phyloP scores from a whole-genome alignment of 306 rosid genomes.

The Lablab purpureus region DNA sequence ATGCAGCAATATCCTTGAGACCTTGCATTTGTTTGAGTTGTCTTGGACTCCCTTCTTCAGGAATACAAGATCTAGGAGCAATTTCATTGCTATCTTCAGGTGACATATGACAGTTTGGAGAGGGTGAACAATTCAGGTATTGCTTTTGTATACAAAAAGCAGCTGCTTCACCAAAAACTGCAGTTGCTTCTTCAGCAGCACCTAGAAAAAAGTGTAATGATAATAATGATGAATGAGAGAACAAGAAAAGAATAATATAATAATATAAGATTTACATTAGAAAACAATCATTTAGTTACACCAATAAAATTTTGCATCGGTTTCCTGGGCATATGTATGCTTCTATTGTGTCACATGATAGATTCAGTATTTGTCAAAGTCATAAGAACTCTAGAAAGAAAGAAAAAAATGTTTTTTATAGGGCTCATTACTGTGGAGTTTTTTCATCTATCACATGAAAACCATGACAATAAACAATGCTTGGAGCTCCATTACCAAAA shows the following conservation, averaged over 20 bases:
- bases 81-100: conserved; percentile 60
- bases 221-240: background rate
- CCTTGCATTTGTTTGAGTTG: conserved; percentile 73
- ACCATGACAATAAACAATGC: background rate
- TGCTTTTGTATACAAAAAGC: conserved; percentile 82
- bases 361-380: conserved; percentile 25
- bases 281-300: conserved; percentile 33
- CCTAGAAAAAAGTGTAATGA: conserved; percentile 53
- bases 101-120: conserved; percentile 52
- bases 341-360: background rate
- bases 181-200: conserved; percentile 90
- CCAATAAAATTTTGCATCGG: conserved; percentile 25
- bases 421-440: background rate
- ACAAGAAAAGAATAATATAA: conserved; percentile 30
- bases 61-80: conserved; percentile 55
- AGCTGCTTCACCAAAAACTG: conserved; percentile 88
- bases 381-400: conserved; percentile 24
- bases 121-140: conserved; percentile 61
- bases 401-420: background rate
- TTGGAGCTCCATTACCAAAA: conserved; percentile 1
- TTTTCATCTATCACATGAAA: background rate
- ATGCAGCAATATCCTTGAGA: conserved; percentile 72
- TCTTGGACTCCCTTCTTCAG: conserved; percentile 73
- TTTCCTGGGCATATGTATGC: background rate
- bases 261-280: conserved; percentile 7